A percentile compares a stretch with the other conserved stretches of the same genome.
phyloP scores from a whole-genome alignment of 2,329 filamentous ascomycete species.

The Zasmidium cellare region DNA sequence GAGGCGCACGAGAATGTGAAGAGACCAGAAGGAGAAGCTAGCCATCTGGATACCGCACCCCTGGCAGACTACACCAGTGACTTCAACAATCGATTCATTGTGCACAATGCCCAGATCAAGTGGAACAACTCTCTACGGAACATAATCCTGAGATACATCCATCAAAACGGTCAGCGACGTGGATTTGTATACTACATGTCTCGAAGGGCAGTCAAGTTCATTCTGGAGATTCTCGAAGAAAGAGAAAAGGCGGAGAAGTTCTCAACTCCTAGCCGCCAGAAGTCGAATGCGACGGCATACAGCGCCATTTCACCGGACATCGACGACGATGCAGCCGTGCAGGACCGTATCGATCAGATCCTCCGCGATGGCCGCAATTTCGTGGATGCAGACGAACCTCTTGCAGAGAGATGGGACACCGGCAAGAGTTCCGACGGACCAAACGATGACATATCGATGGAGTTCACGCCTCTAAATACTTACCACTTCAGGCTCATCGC shows the following conservation, averaged over 20 bases:
- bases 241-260: conserved; percentile 69
- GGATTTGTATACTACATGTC: conserved; percentile 99
- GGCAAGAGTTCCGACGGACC: conserved; percentile 18
- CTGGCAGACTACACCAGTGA: conserved; percentile 85
- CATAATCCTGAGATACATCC: conserved; percentile 94
- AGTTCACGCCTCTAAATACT: conserved; percentile 87
- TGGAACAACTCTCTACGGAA: conserved; percentile 97
- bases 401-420: conserved; percentile 43
- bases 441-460: conserved; percentile 75
- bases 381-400: conserved; percentile 68
- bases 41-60: conserved; percentile 65
- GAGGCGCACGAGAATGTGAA: conserved; percentile 52
- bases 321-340: conserved; percentile 67
- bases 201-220: conserved; percentile 92
- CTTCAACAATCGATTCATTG: conserved; percentile 97
- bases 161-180: conserved; percentile 92
- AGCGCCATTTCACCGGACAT: conserved; percentile 44
- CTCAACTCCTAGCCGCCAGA: conserved; percentile 23
- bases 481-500: conserved; percentile 95
- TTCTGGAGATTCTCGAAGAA: conserved; percentile 94
- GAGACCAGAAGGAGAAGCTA: conserved; percentile 45
- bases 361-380: conserved; percentile 81
- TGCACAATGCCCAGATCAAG: conserved; percentile 96
- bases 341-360: conserved; percentile 83
- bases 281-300: conserved; percentile 27